These are phyloP conservation scores for Termitomyces sp. DNA, from an alignment of 768 basidiomycete genomes.

Conservation along the genomic window DNA sequence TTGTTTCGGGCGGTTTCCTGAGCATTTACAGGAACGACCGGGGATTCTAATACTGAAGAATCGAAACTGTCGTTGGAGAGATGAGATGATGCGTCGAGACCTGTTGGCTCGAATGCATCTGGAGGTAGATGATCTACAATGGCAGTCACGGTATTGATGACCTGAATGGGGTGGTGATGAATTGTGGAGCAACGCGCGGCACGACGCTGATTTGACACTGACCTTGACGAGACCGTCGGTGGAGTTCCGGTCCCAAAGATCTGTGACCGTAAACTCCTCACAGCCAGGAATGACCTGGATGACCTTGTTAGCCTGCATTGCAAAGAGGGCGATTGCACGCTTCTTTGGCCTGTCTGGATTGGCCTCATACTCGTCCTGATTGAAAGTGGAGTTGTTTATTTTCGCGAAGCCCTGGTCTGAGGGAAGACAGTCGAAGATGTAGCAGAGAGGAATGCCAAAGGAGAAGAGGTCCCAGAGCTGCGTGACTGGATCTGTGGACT, in stretches of 20 bases:
- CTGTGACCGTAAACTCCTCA: constrained; percentile 87
- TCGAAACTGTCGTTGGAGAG: constrained; percentile 59
- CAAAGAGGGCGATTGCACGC: constrained; percentile 85
- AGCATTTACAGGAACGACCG: constrained; percentile 43
- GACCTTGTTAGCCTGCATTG: constrained; percentile 74
- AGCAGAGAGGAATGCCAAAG: constrained; percentile 90
- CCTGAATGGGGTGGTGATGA: constrained; percentile 40
- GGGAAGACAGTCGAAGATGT: constrained; percentile 91
- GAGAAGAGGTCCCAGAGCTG: constrained; percentile 95
- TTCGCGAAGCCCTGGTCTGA: constrained; percentile 53
- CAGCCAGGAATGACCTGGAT: constrained; percentile 61
- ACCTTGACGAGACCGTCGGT: constrained; percentile 97
- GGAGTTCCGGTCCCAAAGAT: constrained; percentile 86
- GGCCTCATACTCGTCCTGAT: constrained; percentile 58
- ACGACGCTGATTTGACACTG: constrained; percentile 17
- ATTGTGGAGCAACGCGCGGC: constrained; percentile 2
- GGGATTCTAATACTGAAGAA: constrained; percentile 45
- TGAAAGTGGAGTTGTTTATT: constrained; percentile 64
- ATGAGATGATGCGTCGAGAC: constrained; percentile 54
- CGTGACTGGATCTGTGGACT: constrained; percentile 88
- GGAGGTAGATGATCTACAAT: constrained; percentile 75
- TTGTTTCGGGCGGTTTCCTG: constrained; percentile 70
- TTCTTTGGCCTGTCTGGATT: constrained; percentile 85
- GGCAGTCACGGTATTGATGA: constrained; percentile 83
- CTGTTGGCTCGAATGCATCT: constrained; percentile 54